These are phyloP conservation scores for Exophiala bonariae DNA, from an alignment of 2,329 filamentous ascomycete genomes.

Conservation along the genomic window DNA sequence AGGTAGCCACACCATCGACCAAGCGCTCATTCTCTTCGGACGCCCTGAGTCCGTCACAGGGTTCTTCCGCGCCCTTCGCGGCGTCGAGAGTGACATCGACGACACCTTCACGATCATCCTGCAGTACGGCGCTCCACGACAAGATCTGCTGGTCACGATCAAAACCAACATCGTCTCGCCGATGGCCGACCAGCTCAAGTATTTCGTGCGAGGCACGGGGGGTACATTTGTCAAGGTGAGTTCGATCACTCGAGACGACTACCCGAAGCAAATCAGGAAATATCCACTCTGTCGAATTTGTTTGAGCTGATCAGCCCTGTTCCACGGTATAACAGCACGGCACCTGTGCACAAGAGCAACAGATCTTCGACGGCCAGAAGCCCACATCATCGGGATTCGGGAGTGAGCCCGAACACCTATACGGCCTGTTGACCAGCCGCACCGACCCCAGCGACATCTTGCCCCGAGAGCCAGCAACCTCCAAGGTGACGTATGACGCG, in stretches of 20 bases:
- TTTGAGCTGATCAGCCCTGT: too few species aligned
- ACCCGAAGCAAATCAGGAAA: too few species aligned
- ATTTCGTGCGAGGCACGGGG: constrained; percentile 73
- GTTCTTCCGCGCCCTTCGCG: constrained; percentile 64
- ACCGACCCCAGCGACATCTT: neutral
- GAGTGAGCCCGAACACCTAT: constrained; percentile 57
- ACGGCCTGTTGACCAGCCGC: constrained; percentile 53
- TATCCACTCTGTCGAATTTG: too few species aligned
- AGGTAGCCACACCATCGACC: constrained; percentile 69
- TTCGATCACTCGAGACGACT: neutral
- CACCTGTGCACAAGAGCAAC: constrained; percentile 65
- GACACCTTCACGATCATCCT: constrained; percentile 63
- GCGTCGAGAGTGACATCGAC: constrained; percentile 52
- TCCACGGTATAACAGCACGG: too few species aligned
- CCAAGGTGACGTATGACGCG: constrained; percentile 2
- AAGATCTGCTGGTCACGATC: constrained; percentile 61
- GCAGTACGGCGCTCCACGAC: constrained; percentile 58
- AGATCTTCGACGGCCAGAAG: constrained; percentile 63
- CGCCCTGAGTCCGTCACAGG: constrained; percentile 65
- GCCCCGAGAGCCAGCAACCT: neutral
- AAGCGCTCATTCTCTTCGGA: constrained; percentile 70
- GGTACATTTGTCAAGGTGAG: constrained; percentile 68
- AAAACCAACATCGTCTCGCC: constrained; percentile 68
- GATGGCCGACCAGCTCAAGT: constrained; percentile 69
- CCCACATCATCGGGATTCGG: constrained; percentile 65